Evolutionary conservation across 2,329 filamentous ascomycete genomes (phyloP).

Genomic region (Didymella exigua): DNA sequence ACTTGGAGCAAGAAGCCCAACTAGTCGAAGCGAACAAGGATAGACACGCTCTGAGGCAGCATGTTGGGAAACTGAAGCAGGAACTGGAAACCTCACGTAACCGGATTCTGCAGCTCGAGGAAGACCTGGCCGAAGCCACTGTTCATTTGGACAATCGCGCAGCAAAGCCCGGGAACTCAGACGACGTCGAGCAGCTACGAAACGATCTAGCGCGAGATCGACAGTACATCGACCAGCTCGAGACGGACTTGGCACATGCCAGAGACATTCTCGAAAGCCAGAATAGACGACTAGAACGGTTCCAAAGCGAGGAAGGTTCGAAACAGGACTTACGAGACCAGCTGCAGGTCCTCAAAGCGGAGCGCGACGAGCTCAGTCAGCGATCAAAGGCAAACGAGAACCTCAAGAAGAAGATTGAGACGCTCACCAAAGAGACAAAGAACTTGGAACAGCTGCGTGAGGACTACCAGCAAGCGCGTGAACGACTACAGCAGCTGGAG

Average conservation of each 20-base stretch:
- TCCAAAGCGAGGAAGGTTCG: slow-evolving; percentile 49
- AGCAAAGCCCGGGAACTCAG: slow-evolving; percentile 46
- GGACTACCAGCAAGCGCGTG: slow-evolving; percentile 53
- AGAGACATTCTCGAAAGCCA: slow-evolving; percentile 53
- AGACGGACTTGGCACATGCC: slow-evolving; percentile 53
- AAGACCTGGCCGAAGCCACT: slow-evolving; percentile 55
- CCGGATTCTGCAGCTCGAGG: slow-evolving; percentile 53
- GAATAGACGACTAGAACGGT: slow-evolving; percentile 53
- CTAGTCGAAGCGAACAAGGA: slow-evolving; percentile 56
- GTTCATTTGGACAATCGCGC: slow-evolving; percentile 52
- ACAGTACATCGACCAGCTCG: slow-evolving; percentile 58
- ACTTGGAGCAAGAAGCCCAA: slow-evolving; percentile 57
- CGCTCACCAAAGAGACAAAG: slow-evolving; percentile 56
- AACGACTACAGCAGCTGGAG: slow-evolving; percentile 54
- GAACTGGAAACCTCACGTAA: slow-evolving; percentile 51
- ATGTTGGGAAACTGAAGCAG: slow-evolving; percentile 48
- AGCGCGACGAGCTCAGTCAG: slow-evolving; percentile 57
- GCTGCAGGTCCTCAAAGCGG: slow-evolving; percentile 55
- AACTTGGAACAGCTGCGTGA: slow-evolving; percentile 51
- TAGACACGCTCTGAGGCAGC: slow-evolving; percentile 51
- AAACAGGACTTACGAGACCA: slow-evolving; percentile 59
- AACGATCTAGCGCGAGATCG: slow-evolving; percentile 53
- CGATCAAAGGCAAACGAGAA: slow-evolving; percentile 59
- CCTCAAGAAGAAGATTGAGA: slow-evolving; percentile 60
- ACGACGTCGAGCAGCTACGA: slow-evolving; percentile 53